Evolutionary conservation across 2,329 filamentous ascomycete species (phyloP).

Genomic region (Phyllosticta citribraziliensis): DNA sequence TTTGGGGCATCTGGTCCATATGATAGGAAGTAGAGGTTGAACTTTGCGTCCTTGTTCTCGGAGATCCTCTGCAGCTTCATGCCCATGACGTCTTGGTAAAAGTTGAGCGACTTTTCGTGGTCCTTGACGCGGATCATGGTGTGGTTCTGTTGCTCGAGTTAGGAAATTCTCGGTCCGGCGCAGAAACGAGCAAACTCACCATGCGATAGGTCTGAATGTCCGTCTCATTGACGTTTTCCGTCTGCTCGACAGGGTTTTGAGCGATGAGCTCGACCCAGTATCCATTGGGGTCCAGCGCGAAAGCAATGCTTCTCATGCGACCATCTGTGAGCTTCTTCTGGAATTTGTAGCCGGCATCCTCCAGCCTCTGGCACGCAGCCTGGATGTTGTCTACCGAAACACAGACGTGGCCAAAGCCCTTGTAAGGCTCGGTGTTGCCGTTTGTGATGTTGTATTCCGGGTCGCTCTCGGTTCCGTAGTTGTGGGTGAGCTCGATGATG

Average conservation of each 20-base stretch:
- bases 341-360: conserved; percentile 84
- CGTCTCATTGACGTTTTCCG: conserved; percentile 61
- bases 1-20: conserved; percentile 48
- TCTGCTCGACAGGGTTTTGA: conserved; percentile 60
- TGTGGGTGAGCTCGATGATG: conserved; percentile 74
- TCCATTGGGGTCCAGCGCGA: conserved; percentile 75
- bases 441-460: conserved; percentile 70
- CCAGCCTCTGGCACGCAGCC: conserved; percentile 78
- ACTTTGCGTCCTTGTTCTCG: conserved; percentile 61
- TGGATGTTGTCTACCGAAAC: conserved; percentile 62
- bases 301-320: conserved; percentile 59
- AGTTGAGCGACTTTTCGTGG: conserved; percentile 36
- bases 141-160: conserved; percentile 51
- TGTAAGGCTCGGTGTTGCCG: conserved; percentile 82
- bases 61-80: conserved; percentile 70
- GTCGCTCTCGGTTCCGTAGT: conserved; percentile 84
- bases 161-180: conserved; percentile 32
- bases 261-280: conserved; percentile 68
- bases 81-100: conserved; percentile 67
- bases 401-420: conserved; percentile 76
- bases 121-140: conserved; percentile 91
- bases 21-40: conserved; percentile 88
- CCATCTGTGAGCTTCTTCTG: conserved; percentile 92
- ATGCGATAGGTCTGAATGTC: conserved; percentile 65
- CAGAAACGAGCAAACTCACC: conserved; percentile 26